Evolutionary conservation across 768 basidiomycete genomes (phyloP), one percentile per base, ranked within the genome.

Genomic region (Daedaleopsis sinensis): DNA sequence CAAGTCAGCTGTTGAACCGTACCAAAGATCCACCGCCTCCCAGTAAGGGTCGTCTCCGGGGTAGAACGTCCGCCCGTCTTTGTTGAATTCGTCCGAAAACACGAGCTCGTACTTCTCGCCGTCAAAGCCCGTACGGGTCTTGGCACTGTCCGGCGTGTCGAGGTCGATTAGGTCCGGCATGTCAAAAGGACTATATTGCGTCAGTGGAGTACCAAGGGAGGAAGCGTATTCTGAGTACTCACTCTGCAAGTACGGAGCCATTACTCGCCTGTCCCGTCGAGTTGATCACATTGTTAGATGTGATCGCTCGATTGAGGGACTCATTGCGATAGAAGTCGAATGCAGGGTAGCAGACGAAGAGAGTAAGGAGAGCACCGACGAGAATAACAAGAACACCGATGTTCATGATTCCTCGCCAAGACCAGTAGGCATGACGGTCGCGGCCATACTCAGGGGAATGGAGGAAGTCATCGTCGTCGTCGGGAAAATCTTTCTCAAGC

Each of bases 341-440:
- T 66, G 96, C 83, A 3, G 96, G 95, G 71, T 92, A 96, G 44
- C 87, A 85, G 53, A 92, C 84, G 73, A 96, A 97, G 9, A 97
- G 82, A 39, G 74, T 74, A 56, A 97, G 73, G 60, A 97, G 74
- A 5, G 78, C 84, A 27, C 74, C 23, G 16, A 91, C 76, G 65
- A 97, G 79, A 19, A 87, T 1, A 38, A 88, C 0, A 24, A 98
- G 79, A 52, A 91, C 83, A 32, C 82, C 75, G 53, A 96, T 72
- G 76, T 97, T 97, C 61, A 83, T 62, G 4, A 92, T 55, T 3
- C 88, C 87, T 37, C 87, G 83, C 55, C 70, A 65, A 61, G 69
- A 73, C 54, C 61, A 61, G 79, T 70, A 79, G 78, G 82, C 52
- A 49, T 72, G 64, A 51, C 69, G 61, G 9, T 69, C 55, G 16